phyloP scores from a whole-genome alignment of 805 yeast genomes.

The Aciculoconidium aculeatum region DNA sequence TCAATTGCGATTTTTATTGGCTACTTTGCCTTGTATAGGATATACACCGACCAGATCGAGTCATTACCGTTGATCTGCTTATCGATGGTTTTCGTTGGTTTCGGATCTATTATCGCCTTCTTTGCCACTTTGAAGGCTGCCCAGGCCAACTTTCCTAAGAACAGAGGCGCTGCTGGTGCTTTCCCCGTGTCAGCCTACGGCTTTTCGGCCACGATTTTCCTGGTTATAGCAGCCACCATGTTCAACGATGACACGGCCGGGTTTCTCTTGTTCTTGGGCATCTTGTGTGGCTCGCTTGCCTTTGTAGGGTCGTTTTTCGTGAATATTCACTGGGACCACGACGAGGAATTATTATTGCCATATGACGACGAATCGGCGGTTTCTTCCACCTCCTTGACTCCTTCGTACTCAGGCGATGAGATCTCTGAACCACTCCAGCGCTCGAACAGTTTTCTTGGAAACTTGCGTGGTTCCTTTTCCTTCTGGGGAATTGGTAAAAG shows the following conservation, averaged over 20 bases:
- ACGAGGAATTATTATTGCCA: no score
- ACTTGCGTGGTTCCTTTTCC: conserved; percentile 29
- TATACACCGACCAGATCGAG: conserved; percentile 37
- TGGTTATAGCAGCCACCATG: conserved; percentile 48
- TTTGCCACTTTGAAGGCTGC: conserved; percentile 53
- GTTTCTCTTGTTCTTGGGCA: conserved; percentile 49
- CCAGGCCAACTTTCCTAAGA: conserved; percentile 61
- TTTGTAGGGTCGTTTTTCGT: conserved; percentile 43
- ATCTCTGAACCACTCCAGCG: no score
- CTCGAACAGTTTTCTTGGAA: no score
- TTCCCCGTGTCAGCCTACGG: conserved; percentile 68
- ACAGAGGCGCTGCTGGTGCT: conserved; percentile 66
- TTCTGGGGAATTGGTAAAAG: conserved; percentile 38
- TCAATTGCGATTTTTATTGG: conserved; percentile 50
- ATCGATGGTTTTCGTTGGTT: conserved; percentile 51
- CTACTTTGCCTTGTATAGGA: conserved; percentile 43
- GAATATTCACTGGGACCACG: conserved; percentile 26
- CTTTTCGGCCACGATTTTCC: conserved; percentile 60
- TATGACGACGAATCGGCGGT: conserved; percentile 10
- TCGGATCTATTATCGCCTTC: conserved; percentile 61
- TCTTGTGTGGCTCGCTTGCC: conserved; percentile 44
- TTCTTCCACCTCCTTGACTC: not conserved
- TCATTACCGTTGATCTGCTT: conserved; percentile 39
- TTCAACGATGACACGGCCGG: conserved; percentile 50
- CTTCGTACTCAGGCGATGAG: no score